Evolutionary conservation across 257 asterid species (phyloP).

Genomic region (Paraleonurus japonicus): DNA sequence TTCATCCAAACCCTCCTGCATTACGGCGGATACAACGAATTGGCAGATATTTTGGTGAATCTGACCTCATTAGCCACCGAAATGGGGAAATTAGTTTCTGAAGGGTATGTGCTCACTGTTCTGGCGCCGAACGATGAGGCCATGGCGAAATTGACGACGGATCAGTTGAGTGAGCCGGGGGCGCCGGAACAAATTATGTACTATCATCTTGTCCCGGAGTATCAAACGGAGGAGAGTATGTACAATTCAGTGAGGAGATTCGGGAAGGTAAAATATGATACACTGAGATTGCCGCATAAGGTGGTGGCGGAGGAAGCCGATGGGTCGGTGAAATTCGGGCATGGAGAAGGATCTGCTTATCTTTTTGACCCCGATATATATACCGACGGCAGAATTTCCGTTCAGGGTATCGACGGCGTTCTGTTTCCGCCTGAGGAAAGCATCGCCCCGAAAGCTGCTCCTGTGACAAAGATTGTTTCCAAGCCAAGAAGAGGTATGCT

Average conservation of each 20-base stretch:
- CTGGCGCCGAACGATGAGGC: constrained; percentile 95
- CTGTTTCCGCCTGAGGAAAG: constrained; percentile 66
- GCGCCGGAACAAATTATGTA: constrained; percentile 96
- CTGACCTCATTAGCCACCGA: constrained; percentile 85
- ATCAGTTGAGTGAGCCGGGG: constrained; percentile 85
- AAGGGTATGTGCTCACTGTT: constrained; percentile 82
- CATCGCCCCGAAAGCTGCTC: constrained; percentile 43
- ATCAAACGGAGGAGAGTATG: constrained; percentile 97
- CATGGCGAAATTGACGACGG: constrained; percentile 86
- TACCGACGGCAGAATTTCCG: constrained; percentile 95
- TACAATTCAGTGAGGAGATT: constrained; percentile 85
- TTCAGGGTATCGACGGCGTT: constrained; percentile 93
- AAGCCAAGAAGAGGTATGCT: constrained; percentile 67
- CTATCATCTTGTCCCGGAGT: constrained; percentile 83
- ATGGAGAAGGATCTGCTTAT: constrained; percentile 81
- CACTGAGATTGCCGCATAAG: constrained; percentile 79
- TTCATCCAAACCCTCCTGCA: constrained; percentile 84
- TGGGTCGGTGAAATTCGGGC: constrained; percentile 85
- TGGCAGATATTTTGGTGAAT: constrained; percentile 83
- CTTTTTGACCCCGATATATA: constrained; percentile 92
- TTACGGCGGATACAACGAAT: constrained; percentile 92
- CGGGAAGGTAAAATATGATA: constrained; percentile 80
- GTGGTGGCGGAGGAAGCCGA: constrained; percentile 92
- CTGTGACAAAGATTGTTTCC: constrained; percentile 51
- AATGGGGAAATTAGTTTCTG: constrained; percentile 88